Base-by-base conservation (phyloP, 2,329 filamentous ascomycete genomes). In the Phaeosphaeria sp. region DNA sequence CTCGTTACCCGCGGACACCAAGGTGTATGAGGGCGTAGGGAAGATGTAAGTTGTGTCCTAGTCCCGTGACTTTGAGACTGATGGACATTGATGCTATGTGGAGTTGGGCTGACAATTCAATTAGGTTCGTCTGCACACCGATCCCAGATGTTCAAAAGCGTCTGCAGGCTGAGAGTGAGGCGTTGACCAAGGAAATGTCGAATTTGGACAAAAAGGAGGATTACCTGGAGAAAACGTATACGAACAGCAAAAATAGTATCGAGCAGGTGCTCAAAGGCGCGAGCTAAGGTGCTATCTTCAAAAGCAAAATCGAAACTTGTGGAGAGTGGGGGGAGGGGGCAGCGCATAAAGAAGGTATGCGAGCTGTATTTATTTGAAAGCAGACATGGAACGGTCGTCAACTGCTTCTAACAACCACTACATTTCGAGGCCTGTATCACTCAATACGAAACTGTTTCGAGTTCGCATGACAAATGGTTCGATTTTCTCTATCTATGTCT, bases 211-310 rank as follows among this genome's bases (percentile, higher is more conserved):
- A 98, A 85, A 93, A 92, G 77, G 82, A 97, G 69, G 87, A 94
- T 68, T 98, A 97, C 74, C 84, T 98, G 46, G 94, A 98, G 81
- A 96, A 92, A 56, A 98, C 95, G 50, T 90, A 92, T 75, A 93
- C 96, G 82, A 99, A 98, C 73, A 97, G 93, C 78, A 89, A 90
- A 68, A 89, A 93, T 66, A 92, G 97, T 73, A 90, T 98, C 67
- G 90, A 97, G 75, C 90, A 93, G 78, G 94, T 98, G 74, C 85
- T 98, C 72, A 86, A 86, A 79, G 64, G 72, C 9, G 69, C 68
- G 17, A 57, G 53, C 33, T 64, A 42, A 64, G 53, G 20, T 1
- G 11, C 1, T 11, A n/a, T n/a, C n/a, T n/a, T n/a, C n/a, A n/a
- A n/a, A n/a, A n/a, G n/a, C n/a, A n/a, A n/a, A n/a, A n/a, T n/a